Evolutionary conservation across 2,329 filamentous ascomycete genomes (phyloP).

Genomic region (Teratosphaeriaceae sp.): DNA sequence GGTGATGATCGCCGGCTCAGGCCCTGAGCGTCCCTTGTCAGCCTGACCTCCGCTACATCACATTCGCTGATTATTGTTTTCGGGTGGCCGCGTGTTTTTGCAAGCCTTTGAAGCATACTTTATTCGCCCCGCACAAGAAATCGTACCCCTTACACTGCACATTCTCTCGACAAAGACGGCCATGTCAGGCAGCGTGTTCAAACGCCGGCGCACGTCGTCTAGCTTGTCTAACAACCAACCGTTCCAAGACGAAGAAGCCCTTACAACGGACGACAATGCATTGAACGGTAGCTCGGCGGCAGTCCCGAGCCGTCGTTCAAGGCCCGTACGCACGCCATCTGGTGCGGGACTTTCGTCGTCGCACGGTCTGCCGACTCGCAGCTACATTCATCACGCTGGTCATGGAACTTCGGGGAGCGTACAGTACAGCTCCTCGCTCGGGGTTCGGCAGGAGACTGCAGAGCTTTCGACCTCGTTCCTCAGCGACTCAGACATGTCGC

Average conservation of each 20-base stretch:
- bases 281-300: not conserved
- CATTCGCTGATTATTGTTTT: too few species aligned
- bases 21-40: too few species aligned
- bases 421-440: conserved; percentile 31
- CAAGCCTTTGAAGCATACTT: not conserved
- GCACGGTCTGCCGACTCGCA: conserved; percentile 27
- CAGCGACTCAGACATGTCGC: conserved; percentile 26
- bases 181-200: conserved; percentile 14
- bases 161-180: too few species aligned
- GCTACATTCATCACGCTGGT: conserved; percentile 29
- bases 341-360: conserved; percentile 21
- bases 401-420: conserved; percentile 20
- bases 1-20: too few species aligned
- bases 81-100: too few species aligned
- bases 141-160: too few species aligned
- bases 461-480: conserved; percentile 33
- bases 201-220: conserved; percentile 18
- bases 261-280: not conserved
- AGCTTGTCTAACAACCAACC: conserved; percentile 3
- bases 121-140: not conserved
- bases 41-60: too few species aligned
- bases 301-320: not conserved
- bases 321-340: conserved; percentile 1
- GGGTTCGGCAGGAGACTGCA: conserved; percentile 33
- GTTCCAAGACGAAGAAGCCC: conserved; percentile 1